Conservation (phyloP, 2,329 filamentous ascomycete species). For the Moelleriella libera region DNA sequence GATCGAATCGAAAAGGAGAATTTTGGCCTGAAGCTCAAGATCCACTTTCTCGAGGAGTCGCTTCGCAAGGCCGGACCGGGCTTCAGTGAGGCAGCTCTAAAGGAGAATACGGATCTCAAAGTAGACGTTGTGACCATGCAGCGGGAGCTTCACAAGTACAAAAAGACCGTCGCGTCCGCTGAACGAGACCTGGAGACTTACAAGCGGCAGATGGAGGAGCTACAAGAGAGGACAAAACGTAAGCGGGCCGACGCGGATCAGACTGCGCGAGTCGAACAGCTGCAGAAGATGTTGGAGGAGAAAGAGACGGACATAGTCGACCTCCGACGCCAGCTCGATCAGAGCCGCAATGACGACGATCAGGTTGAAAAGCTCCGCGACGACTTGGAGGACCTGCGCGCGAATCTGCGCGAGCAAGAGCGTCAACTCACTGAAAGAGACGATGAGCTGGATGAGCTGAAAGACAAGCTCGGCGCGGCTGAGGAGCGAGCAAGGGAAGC, state of each 20-base stretch:
- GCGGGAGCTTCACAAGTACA: conserved; percentile 71
- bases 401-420: conserved; percentile 63
- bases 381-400: conserved; percentile 62
- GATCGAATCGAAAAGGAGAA: conserved; percentile 98
- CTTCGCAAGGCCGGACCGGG: conserved; percentile 77
- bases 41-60: conserved; percentile 89
- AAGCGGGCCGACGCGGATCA: conserved; percentile 60
- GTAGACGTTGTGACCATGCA: conserved; percentile 85
- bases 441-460: conserved; percentile 58
- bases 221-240: conserved; percentile 68
- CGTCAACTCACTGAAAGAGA: conserved; percentile 59
- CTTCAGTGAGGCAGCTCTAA: conserved; percentile 76
- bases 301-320: conserved; percentile 47
- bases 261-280: conserved; percentile 41
- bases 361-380: conserved; percentile 55
- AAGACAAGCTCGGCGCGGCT: conserved; percentile 32
- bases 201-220: conserved; percentile 64
- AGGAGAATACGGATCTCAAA: conserved; percentile 93
- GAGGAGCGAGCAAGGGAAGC: conserved; percentile 45
- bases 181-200: conserved; percentile 81
- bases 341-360: conserved; percentile 39
- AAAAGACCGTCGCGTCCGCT: conserved; percentile 68
- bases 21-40: conserved; percentile 91
- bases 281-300: conserved; percentile 42
- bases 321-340: conserved; percentile 43